Base-by-base conservation (phyloP, 345 rosid species). In the Brassica incana region DNA sequence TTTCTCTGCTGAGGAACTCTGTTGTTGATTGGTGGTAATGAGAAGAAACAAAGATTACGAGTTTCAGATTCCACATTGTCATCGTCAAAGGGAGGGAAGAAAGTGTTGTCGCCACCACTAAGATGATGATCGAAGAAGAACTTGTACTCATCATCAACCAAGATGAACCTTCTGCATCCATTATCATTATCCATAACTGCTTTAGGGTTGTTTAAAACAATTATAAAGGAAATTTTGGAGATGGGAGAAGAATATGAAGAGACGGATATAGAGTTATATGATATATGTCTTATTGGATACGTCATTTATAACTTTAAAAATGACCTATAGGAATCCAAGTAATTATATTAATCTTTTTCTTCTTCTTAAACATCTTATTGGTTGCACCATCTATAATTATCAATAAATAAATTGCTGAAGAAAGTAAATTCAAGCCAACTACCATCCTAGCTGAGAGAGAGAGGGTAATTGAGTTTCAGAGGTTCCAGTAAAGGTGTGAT, bases 101-200 rank as follows among this genome's bases (percentile, higher is more conserved):
- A 14, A 14, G 0, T 63, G 29, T 38, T 64, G 32, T 29, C 40
- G 52, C 33, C 72, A 18, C 45, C 71, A 14, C 48, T 16, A 70
- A 75, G 72, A 54, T 54, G 72, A 54, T 64, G 65, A 75, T 75
- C 76, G 6, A 80, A 29, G 50, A 69, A 20, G 12, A 69, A 8
- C 35, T 40, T 70, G 67, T 80, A 80, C 3, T 75, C 38, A 36
- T 54, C 11, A 30, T 80, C 76, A 64, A 64, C 40, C 59, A 71
- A n/a, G 59, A 78, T 27, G 72, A 65, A 56, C 77, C 61, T 52
- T 60, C 7, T 43, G 56, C 33, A 29, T 45, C 16, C 71, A 38
- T 9, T 11, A 29, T 63, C 66, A 78, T 58, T 6, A 70, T 52
- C 68, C 78, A 50, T 50, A 50, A 2, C 58, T 50, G 58, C 30